phyloP scores from a whole-genome alignment of 306 rosid species.

The Abrus pulchellus region DNA sequence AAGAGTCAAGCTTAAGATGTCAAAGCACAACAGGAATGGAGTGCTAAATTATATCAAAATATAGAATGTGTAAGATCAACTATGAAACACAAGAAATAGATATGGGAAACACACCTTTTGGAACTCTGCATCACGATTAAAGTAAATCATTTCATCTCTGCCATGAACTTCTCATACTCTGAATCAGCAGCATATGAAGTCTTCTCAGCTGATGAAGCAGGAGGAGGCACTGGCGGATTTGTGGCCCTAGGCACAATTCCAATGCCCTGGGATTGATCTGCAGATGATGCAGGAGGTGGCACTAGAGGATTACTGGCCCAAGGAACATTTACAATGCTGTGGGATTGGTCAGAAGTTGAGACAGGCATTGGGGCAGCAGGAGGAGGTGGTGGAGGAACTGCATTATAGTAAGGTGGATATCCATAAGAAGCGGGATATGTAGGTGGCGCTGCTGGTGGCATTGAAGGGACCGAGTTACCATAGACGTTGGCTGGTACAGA shows the following conservation, averaged over 20 bases:
- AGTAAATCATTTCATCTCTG: constrained; percentile 86
- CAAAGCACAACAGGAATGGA: constrained; percentile 35
- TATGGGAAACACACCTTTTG: constrained; percentile 57
- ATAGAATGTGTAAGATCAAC: constrained; percentile 1
- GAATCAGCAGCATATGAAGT: constrained; percentile 79
- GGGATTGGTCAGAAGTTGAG: constrained; percentile 70
- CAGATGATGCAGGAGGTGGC: constrained; percentile 66
- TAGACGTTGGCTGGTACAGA: constrained; percentile 65
- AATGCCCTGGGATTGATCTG: constrained; percentile 68
- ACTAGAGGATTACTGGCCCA: constrained; percentile 76
- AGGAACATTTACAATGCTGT: constrained; percentile 69
- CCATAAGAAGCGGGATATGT: constrained; percentile 82
- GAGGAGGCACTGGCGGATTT: constrained; percentile 70
- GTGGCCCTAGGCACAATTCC: constrained; percentile 82
- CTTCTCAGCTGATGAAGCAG: constrained; percentile 70
- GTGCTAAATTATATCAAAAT: background rate
- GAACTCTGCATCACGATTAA: constrained; percentile 38
- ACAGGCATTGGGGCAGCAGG: constrained; percentile 59
- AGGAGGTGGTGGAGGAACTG: constrained; percentile 87
- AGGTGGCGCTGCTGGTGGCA: constrained; percentile 76
- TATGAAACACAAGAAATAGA: constrained; percentile 18
- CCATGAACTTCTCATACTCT: constrained; percentile 97
- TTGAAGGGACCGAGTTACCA: constrained; percentile 63
- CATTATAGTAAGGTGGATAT: constrained; percentile 78
- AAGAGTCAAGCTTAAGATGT: constrained; percentile 14